Percentiles rank a stretch among this genome's conserved stretches.
Evolutionary conservation across 495 filamentous ascomycete genomes (phyloP).

Genomic region (Letharia lupina): DNA sequence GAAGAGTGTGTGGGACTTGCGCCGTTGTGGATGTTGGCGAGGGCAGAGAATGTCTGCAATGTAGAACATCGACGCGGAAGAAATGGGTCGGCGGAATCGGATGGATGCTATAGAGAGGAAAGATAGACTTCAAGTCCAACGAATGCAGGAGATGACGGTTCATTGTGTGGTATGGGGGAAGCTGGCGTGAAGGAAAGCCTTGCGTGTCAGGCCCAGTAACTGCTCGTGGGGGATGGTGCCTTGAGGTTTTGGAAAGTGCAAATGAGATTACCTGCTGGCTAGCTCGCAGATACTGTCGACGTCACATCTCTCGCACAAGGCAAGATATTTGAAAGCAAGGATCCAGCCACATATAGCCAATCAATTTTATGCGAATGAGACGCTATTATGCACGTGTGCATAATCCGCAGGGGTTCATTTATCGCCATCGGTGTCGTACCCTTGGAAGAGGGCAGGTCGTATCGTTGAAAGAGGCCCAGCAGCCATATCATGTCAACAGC

Average conservation of each 20-base stretch:
- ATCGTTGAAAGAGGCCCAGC: neutral
- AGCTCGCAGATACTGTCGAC: neutral
- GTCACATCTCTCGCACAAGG: too few species aligned
- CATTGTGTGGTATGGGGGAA: neutral
- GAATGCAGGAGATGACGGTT: neutral
- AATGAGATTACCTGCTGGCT: neutral
- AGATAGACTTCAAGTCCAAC: neutral
- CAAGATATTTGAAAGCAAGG: too few species aligned
- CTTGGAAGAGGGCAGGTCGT: neutral
- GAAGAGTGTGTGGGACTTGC: conserved; percentile 25
- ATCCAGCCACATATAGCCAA: too few species aligned
- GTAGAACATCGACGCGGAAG: conserved; percentile 17
- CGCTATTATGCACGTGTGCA: neutral
- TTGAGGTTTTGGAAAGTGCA: neutral
- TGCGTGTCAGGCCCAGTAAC: neutral
- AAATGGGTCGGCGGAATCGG: conserved; percentile 24
- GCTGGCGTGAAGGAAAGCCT: neutral
- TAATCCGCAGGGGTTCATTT: neutral
- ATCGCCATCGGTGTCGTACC: neutral
- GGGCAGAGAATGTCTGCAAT: conserved; percentile 25
- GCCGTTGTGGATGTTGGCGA: conserved; percentile 25
- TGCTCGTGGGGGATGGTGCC: neutral
- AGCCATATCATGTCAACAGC: neutral
- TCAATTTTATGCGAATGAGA: too few species aligned
- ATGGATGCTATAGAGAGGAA: conserved; percentile 16